Evolutionary conservation across 768 basidiomycete genomes (phyloP).

Genomic region (Amyloporia xantha): DNA sequence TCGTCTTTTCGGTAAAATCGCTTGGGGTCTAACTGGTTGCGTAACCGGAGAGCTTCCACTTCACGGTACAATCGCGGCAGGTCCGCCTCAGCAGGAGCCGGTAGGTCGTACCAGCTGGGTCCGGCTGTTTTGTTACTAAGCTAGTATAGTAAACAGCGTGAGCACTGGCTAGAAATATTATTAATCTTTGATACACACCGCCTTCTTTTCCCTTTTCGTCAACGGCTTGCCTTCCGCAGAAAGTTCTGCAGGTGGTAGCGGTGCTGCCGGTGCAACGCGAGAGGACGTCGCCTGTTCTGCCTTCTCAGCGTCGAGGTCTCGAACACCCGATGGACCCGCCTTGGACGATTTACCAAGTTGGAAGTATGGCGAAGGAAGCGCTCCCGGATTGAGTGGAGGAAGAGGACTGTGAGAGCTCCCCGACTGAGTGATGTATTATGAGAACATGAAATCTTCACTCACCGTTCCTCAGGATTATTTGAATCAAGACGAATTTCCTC

Average conservation of each 20-base stretch:
- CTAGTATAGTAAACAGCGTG: constrained; percentile 35
- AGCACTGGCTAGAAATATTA: neutral
- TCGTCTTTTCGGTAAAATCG: constrained; percentile 86
- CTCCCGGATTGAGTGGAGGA: constrained; percentile 60
- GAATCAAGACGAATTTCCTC: constrained; percentile 45
- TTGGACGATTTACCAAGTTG: constrained; percentile 38
- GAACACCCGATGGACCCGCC: constrained; percentile 39
- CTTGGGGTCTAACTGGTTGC: constrained; percentile 88
- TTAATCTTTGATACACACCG: constrained; percentile 35
- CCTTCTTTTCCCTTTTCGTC: constrained; percentile 68
- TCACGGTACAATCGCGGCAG: constrained; percentile 76
- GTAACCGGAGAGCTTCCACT: constrained; percentile 79
- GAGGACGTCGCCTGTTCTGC: constrained; percentile 47
- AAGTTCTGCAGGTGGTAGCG: constrained; percentile 53
- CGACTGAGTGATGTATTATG: constrained; percentile 9
- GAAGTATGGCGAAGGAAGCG: constrained; percentile 60
- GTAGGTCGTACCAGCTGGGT: constrained; percentile 82
- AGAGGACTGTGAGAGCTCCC: constrained; percentile 36
- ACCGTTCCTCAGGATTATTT: constrained; percentile 12
- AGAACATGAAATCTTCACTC: constrained; percentile 23
- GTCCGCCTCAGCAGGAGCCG: constrained; percentile 74
- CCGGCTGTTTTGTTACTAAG: constrained; percentile 68
- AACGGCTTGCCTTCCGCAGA: constrained; percentile 57
- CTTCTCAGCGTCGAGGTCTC: constrained; percentile 56
- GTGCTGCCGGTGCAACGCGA: constrained; percentile 47